These are phyloP conservation scores for Scheffersomyces parashehatae DNA, from an alignment of 1,139 yeast species.

Conservation along the genomic window DNA sequence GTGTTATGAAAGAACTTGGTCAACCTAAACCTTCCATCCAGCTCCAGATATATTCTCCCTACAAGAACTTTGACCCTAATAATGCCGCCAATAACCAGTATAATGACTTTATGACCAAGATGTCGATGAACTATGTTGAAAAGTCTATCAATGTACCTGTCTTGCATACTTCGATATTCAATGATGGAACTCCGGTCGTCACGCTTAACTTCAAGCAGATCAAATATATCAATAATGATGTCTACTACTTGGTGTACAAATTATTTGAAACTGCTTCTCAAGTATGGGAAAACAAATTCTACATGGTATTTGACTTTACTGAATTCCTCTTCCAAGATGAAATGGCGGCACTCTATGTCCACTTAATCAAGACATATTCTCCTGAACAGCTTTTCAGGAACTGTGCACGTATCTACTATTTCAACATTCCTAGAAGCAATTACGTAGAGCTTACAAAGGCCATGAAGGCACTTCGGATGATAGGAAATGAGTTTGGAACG, in stretches of 20 bases:
- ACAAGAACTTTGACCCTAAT: conserved; percentile 44
- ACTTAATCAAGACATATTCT: conserved; percentile 38
- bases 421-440: conserved; percentile 56
- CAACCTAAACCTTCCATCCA: conserved; percentile 46
- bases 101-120: conserved; percentile 74
- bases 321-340: conserved; percentile 44
- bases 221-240: conserved; percentile 45
- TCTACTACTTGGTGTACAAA: conserved; percentile 60
- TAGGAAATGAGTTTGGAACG: conserved; percentile 17
- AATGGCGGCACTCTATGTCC: conserved; percentile 29
- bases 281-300: conserved; percentile 71
- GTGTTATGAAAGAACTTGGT: conserved; percentile 32
- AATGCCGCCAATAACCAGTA: conserved; percentile 50
- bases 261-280: conserved; percentile 68
- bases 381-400: conserved; percentile 55
- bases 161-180: conserved; percentile 63
- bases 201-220: conserved; percentile 53
- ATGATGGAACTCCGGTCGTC: conserved; percentile 73
- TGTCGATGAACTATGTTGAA: conserved; percentile 57
- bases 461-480: conserved; percentile 18
- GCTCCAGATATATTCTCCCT: conserved; percentile 54
- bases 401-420: conserved; percentile 57
- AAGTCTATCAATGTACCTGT: conserved; percentile 45
- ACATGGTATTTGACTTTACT: conserved; percentile 69
- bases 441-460: conserved; percentile 32